Conservation (phyloP, 2,329 filamentous ascomycete species). For the Hortaea sp. region DNA sequence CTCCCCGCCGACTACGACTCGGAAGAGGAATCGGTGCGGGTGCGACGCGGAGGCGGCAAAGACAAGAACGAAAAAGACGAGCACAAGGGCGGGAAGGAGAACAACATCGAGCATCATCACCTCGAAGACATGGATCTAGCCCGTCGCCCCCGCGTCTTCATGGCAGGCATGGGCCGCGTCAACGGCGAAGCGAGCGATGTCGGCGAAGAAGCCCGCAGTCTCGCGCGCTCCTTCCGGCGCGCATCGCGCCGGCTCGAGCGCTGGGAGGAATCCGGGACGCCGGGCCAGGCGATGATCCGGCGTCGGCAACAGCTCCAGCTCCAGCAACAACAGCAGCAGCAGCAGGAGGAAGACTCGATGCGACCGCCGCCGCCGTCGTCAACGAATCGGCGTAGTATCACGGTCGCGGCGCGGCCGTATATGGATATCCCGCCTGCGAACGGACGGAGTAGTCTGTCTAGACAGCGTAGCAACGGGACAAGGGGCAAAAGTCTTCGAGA, state of each 20-base stretch:
- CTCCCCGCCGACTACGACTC: slow-evolving; percentile 38
- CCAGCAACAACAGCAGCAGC: too few relatives aligned
- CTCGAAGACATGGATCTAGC: slow-evolving; percentile 13
- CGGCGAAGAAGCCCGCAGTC: slow-evolving; percentile 61
- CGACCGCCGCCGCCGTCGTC: not conserved
- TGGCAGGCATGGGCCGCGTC: slow-evolving; percentile 51
- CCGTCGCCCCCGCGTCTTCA: slow-evolving; percentile 13
- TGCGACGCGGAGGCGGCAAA: slow-evolving; percentile 10
- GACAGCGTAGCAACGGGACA: too few relatives aligned
- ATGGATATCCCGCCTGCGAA: too few relatives aligned
- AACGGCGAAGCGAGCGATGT: slow-evolving; percentile 57
- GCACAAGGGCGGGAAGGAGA: slow-evolving; percentile 22
- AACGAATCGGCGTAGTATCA: too few relatives aligned
- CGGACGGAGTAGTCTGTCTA: too few relatives aligned
- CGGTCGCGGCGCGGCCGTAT: too few relatives aligned
- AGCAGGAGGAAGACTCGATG: not conserved
- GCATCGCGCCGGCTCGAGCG: slow-evolving; percentile 55
- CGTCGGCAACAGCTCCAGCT: slow-evolving; percentile 14
- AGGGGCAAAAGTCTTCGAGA: too few relatives aligned
- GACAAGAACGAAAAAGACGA: slow-evolving; percentile 27
- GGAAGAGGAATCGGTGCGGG: slow-evolving; percentile 28
- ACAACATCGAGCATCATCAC: slow-evolving; percentile 14
- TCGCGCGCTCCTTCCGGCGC: slow-evolving; percentile 56
- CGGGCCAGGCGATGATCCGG: slow-evolving; percentile 17
- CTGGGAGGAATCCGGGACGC: slow-evolving; percentile 46